Percentiles rank a stretch among this genome's conserved stretches.
These are phyloP conservation scores for Serendipita vermifera DNA, from an alignment of 768 basidiomycete genomes.

Conservation along the genomic window DNA sequence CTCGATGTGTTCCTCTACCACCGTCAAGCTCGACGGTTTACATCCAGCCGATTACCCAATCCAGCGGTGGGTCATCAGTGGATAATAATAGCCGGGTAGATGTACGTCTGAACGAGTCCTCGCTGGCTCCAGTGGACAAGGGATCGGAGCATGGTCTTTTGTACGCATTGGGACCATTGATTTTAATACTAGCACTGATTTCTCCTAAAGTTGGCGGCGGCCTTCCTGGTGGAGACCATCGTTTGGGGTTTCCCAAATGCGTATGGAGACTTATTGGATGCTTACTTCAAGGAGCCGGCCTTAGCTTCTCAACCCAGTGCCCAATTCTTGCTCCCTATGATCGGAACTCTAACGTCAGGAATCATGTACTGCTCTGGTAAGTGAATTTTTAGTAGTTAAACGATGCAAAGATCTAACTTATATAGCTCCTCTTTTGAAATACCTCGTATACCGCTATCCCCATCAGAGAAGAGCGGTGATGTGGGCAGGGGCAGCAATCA, in stretches of 20 bases:
- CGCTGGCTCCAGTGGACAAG: constrained; percentile 18
- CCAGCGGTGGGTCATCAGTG: no score
- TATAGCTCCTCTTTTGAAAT: constrained; percentile 20
- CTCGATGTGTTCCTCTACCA: no score
- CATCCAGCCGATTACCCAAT: no score
- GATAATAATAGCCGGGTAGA: no score
- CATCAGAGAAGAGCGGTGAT: constrained; percentile 16
- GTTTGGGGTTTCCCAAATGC: neutral
- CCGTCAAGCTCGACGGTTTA: no score
- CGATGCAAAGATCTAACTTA: neutral
- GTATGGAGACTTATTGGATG: neutral
- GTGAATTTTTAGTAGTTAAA: neutral
- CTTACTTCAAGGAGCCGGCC: neutral
- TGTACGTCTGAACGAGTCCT: no score
- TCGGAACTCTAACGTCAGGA: neutral
- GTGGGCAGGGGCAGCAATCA: constrained; percentile 20
- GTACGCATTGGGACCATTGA: constrained; percentile 16
- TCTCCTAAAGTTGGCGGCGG: neutral
- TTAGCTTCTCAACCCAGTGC: neutral
- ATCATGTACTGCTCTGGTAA: constrained; percentile 3
- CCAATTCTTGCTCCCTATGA: neutral
- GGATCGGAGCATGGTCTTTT: constrained; percentile 22
- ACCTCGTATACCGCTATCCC: constrained; percentile 21
- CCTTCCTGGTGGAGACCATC: neutral
- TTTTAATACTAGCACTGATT: neutral